phyloP scores from a whole-genome alignment of 2,329 filamentous ascomycete species.

The Akanthomyces dipterigenus region DNA sequence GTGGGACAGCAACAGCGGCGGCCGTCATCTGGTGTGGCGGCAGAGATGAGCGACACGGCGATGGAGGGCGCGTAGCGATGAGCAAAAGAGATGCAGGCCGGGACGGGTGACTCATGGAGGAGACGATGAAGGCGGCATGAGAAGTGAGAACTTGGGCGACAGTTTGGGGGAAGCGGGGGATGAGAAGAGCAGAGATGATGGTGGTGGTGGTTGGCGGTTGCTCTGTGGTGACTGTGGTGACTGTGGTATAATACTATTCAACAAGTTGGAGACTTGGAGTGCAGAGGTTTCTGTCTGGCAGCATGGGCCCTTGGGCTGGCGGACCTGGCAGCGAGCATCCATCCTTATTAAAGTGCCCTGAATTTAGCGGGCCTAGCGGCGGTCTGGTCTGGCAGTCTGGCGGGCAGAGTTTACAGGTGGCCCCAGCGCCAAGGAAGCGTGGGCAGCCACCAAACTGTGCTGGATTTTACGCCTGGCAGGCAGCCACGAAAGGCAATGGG shows the following conservation, averaged over 20 bases:
- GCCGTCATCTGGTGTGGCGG: slow-evolving; percentile 19
- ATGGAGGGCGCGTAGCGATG: slow-evolving; percentile 15
- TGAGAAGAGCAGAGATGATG: not conserved
- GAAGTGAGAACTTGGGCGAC: not conserved
- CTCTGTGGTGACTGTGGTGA: not conserved
- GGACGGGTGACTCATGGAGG: slow-evolving; percentile 2
- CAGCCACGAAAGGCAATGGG: not conserved
- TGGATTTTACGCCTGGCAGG: not conserved
- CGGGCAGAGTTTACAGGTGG: not conserved
- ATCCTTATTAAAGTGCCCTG: slow-evolving; percentile 1
- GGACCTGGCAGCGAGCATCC: not conserved
- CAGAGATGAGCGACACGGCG: slow-evolving; percentile 6
- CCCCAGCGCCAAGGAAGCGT: not conserved
- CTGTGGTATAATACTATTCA: not conserved
- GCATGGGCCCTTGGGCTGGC: not conserved
- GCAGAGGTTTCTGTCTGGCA: not conserved
- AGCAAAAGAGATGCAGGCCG: slow-evolving; percentile 13
- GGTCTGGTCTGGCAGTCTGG: too few species aligned
- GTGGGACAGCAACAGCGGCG: slow-evolving; percentile 16
- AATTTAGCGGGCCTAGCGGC: not conserved
- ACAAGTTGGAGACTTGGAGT: not conserved
- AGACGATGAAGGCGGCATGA: slow-evolving; percentile 1
- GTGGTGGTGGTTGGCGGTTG: not conserved
- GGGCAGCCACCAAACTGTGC: not conserved
- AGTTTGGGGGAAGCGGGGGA: not conserved